Base-by-base conservation (phyloP, 2,329 filamentous ascomycete species). In the Thermoascus crustaceus region DNA sequence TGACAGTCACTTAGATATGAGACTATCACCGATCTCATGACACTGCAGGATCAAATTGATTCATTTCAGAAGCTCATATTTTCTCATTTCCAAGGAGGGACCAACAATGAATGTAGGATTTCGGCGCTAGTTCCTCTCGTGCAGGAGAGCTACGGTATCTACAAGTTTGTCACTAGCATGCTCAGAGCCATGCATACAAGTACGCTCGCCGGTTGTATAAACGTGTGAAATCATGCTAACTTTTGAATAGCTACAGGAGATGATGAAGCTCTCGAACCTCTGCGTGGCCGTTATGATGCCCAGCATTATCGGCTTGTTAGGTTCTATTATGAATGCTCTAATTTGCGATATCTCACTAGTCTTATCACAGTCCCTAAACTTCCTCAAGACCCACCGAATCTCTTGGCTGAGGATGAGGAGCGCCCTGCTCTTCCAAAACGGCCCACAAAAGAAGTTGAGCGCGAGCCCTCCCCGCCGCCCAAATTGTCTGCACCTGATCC, bases 121-220 rank as follows among this genome's bases (percentile, higher is more conserved):
- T 93, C 89, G 9, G 85, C 91, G 1, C 67, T 98, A 35, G 88
- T 96, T 14, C 86, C 88, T 2, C 69, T 98, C 27, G 91, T 98
- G 3, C 86, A 94, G 58, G 91, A 98, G 68, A 96, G 87, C 59
- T 98, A 96, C 63, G 91, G 91, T 31, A 96, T 98, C 49, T 98
- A 98, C 72, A 96, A 96, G 64, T 98, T 98, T 60, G 88, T 95
- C 46, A 98, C 91, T 0, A 98, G 91, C 81, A 98, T 98, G 91
- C 67, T 98, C 43, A 78, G 91, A 37, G 91, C 91, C 10, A 95
- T 98, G 88, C 89, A 98, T 60, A 89, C 85, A 2, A 87, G 84
- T 88, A 69, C 56, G 80, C 66, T 16, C n/a, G 7, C 30, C n/a
- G 10, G 23, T 27, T 2, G 44, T 26, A 34, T 33, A 10, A 34